Base-by-base conservation (phyloP, 1,284 basidiomycete species). In the Volvariella surrecta region DNA sequence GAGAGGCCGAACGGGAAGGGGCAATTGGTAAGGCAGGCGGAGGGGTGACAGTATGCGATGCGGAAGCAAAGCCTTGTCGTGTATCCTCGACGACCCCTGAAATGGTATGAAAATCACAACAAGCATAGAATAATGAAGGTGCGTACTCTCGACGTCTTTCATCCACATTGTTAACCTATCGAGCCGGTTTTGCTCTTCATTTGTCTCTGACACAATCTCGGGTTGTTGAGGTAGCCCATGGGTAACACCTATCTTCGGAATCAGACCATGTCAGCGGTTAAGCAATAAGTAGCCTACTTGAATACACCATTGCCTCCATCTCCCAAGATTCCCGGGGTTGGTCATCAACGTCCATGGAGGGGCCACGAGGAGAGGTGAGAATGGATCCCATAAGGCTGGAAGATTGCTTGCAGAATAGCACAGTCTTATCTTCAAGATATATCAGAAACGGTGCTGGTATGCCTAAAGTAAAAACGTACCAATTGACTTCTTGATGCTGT, bases 161-260 rank as follows among this genome's bases (percentile, higher is more conserved):
- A 86, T 81, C 86, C 85, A 89, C 42, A 79, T 63, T 1, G 76
- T 72, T 78, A 89, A 77, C 44, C 85, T 67, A 53, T 88, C 83
- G 30, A 68, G 60, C 35, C 71, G 68, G 30, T 70, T 71, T 28
- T 28, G 24, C 6, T 28, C 24, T 6, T 28, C 24, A 28, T 28
- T 28, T 11, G 24, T 28, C 6, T 28, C 24, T 28, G 24, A 11
- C 24, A 11, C 11, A 11, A 6, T 11, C 24, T 28, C 24, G 24
- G 6, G 24, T n/a, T 28, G 24, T 11, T 28, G 24, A 11, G 24
- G 24, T 28, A 28, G 24, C n/a, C n/a, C n/a, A n/a, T n/a, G n/a
- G n/a, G n/a, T n/a, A n/a, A n/a, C n/a, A 28, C 24, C 24, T 28
- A 28, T 28, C 24, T 11, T n/a, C 24, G 11, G 6, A 28, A 11